Percentiles rank a stretch among this genome's conserved stretches.
These are phyloP conservation scores for Lachancea quebecensis DNA, from an alignment of 805 yeast genomes.

Conservation along the genomic window DNA sequence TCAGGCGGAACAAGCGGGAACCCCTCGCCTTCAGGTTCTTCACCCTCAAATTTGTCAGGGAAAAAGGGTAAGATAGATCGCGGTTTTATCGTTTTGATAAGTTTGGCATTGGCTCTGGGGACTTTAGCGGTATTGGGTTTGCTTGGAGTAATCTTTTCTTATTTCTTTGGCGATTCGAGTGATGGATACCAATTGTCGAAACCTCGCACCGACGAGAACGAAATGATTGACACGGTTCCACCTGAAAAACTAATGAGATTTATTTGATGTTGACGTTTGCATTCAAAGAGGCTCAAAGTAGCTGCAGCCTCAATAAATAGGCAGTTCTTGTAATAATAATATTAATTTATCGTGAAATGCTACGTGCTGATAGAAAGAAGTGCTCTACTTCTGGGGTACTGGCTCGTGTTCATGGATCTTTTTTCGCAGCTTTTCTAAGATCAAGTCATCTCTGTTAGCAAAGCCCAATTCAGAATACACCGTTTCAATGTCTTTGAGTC, in stretches of 20 bases:
- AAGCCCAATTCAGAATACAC: conserved; percentile 25
- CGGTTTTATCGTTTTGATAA: conserved; percentile 64
- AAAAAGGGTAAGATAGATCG: conserved; percentile 29
- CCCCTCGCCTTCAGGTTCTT: conserved; percentile 14
- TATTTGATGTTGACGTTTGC: conserved; percentile 12
- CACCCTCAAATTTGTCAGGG: conserved; percentile 10
- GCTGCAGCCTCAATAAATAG: conserved; percentile 3
- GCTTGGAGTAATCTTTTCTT: conserved; percentile 31
- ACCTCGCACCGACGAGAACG: conserved; percentile 53
- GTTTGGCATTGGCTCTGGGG: conserved; percentile 60
- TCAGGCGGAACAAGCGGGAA: conserved; percentile 11
- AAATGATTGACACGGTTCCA: conserved; percentile 56
- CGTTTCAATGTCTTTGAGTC: conserved; percentile 24
- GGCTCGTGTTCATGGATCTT: conserved; percentile 5
- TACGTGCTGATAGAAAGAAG: background rate
- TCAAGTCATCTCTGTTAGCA: conserved; percentile 17
- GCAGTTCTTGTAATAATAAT: conserved; percentile 3
- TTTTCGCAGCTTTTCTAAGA: conserved; percentile 16
- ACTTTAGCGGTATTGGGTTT: conserved; percentile 38
- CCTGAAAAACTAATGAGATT: conserved; percentile 46
- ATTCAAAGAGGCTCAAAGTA: background rate
- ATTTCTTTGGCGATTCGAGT: conserved; percentile 33
- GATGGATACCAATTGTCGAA: conserved; percentile 41
- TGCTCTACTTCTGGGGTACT: background rate
- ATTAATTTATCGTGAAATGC: conserved; percentile 1